Percentiles rank a stretch among this genome's conserved stretches.
Evolutionary conservation across 2,329 filamentous ascomycete genomes (phyloP).

Genomic region (Aureobasidium uvarum): DNA sequence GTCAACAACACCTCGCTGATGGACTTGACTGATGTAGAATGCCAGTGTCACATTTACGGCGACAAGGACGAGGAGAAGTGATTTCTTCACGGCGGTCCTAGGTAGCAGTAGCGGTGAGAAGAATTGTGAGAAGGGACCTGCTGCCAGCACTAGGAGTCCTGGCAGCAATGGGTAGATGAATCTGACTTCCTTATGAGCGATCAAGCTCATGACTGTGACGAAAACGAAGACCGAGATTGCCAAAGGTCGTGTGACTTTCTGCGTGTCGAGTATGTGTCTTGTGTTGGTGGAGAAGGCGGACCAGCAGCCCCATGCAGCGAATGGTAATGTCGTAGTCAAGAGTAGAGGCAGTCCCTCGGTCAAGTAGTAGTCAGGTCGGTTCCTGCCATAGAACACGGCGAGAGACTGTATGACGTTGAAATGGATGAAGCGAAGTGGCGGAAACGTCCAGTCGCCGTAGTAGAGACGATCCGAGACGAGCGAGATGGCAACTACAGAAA

Average conservation of each 20-base stretch:
- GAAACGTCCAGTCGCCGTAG: constrained; percentile 84
- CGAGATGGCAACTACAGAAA: constrained; percentile 61
- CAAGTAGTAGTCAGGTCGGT: constrained; percentile 89
- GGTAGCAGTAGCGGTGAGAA: constrained; percentile 50
- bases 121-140: constrained; percentile 63
- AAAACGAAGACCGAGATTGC: constrained; percentile 58
- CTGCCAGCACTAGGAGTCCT: constrained; percentile 76
- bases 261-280: background rate
- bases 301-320: constrained; percentile 65
- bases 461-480: constrained; percentile 69
- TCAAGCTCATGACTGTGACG: constrained; percentile 69
- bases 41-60: constrained; percentile 68
- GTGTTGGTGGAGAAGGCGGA: constrained; percentile 39
- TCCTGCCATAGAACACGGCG: constrained; percentile 87
- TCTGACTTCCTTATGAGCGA: constrained; percentile 94
- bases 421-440: constrained; percentile 79
- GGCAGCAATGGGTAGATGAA: constrained; percentile 94
- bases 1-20: constrained; percentile 75
- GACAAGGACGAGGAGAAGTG: constrained; percentile 55
- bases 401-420: constrained; percentile 88
- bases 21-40: constrained; percentile 69
- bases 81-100: constrained; percentile 46
- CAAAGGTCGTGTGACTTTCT: constrained; percentile 30
- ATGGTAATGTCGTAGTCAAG: constrained; percentile 78
- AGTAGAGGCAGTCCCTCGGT: constrained; percentile 86